phyloP scores from a whole-genome alignment of 768 basidiomycete species.

The Tulasnella sp. region DNA sequence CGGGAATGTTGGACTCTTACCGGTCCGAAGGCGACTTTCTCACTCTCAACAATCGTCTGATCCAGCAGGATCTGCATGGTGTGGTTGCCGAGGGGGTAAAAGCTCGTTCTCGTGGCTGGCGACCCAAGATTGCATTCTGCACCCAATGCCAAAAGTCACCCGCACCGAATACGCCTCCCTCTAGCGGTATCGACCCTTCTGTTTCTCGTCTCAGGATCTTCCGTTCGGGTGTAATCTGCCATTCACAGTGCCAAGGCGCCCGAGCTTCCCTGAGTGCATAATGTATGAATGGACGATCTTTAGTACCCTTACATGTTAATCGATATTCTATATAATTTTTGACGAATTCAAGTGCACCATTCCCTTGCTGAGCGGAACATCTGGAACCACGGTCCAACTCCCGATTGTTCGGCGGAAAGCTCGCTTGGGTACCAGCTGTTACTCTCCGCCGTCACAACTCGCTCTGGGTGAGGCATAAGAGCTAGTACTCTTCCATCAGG shows the following conservation, averaged over 20 bases:
- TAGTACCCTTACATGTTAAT: background rate
- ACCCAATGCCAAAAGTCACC: background rate
- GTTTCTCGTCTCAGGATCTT: background rate
- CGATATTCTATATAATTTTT: background rate
- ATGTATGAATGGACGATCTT: background rate
- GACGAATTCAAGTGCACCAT: slow-evolving; percentile 33
- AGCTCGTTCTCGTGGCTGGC: slow-evolving; percentile 7
- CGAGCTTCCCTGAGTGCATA: background rate
- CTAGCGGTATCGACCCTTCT: background rate
- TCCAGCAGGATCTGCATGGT: slow-evolving; percentile 73
- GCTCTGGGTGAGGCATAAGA: slow-evolving; percentile 96
- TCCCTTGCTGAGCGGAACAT: slow-evolving; percentile 83
- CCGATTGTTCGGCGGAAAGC: slow-evolving; percentile 46
- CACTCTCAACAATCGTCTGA: slow-evolving; percentile 65
- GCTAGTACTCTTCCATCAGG: slow-evolving; percentile 83
- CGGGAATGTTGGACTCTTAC: slow-evolving; percentile 94
- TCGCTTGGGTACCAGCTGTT: slow-evolving; percentile 84
- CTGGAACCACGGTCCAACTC: slow-evolving; percentile 80
- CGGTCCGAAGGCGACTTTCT: slow-evolving; percentile 85
- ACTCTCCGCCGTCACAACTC: slow-evolving; percentile 64
- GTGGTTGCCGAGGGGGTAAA: slow-evolving; percentile 38
- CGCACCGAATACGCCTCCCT: background rate
- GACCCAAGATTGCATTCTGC: background rate
- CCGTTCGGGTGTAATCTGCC: slow-evolving; percentile 12
- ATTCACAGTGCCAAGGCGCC: background rate